Conservation (phyloP, 2,329 filamentous ascomycete genomes). For the Fusarium equiseti region DNA sequence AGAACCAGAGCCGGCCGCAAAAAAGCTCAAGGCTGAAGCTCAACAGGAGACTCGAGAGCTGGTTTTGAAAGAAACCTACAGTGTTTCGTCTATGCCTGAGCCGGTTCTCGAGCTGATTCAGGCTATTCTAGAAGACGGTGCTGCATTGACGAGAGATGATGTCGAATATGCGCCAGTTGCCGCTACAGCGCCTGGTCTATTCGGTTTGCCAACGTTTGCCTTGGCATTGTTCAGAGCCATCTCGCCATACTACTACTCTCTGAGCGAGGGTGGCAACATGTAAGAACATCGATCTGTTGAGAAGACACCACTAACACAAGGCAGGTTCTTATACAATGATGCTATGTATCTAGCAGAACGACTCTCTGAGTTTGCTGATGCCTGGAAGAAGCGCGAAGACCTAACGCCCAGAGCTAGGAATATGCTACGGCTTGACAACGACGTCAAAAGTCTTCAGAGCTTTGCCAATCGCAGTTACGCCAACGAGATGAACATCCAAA, state of each 20-base stretch:
- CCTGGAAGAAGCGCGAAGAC: slow-evolving; percentile 67
- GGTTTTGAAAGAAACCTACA: slow-evolving; percentile 86
- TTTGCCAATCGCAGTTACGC: slow-evolving; percentile 73
- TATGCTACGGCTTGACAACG: slow-evolving; percentile 70
- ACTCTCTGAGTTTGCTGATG: slow-evolving; percentile 60
- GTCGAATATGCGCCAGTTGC: slow-evolving; percentile 69
- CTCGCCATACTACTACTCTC: slow-evolving; percentile 78
- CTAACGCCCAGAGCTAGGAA: slow-evolving; percentile 62
- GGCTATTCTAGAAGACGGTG: slow-evolving; percentile 70
- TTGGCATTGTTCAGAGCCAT: slow-evolving; percentile 85
- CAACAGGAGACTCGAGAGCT: slow-evolving; percentile 69
- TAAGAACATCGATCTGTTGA: slow-evolving; percentile 51
- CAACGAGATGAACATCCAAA: slow-evolving; percentile 70
- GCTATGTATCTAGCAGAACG: slow-evolving; percentile 72
- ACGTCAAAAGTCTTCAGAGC: slow-evolving; percentile 68
- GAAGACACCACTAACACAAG: slow-evolving; percentile 10
- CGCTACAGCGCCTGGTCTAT: slow-evolving; percentile 76
- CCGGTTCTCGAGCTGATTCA: slow-evolving; percentile 77
- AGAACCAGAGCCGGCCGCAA: slow-evolving; percentile 37
- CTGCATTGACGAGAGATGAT: slow-evolving; percentile 68
- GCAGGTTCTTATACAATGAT: slow-evolving; percentile 76
- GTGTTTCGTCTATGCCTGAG: slow-evolving; percentile 87
- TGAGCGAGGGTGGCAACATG: slow-evolving; percentile 73
- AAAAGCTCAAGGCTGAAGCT: slow-evolving; percentile 27
- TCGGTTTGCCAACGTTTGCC: slow-evolving; percentile 77